These are phyloP conservation scores for Erodium texanum DNA, from an alignment of 441 rosid species.

Conservation along the genomic window DNA sequence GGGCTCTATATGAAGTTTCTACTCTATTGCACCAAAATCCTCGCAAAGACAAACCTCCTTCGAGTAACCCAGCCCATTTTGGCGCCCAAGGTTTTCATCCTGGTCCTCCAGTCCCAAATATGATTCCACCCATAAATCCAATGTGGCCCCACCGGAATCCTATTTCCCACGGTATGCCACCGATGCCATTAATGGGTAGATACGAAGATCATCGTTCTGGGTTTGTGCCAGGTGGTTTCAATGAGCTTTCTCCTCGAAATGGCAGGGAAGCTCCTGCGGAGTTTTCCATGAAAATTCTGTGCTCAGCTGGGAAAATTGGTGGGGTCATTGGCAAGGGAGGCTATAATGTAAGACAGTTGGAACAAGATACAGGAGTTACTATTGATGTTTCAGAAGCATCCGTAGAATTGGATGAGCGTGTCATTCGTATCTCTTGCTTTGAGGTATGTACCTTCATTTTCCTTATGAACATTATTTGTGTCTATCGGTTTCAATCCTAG, in stretches of 20 bases:
- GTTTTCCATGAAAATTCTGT: conserved; percentile 47
- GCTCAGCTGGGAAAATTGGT: conserved; percentile 44
- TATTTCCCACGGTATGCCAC: conserved; percentile 24
- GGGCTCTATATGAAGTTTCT: conserved; percentile 49
- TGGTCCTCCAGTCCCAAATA: conserved; percentile 24
- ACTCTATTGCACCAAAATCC: conserved; percentile 51
- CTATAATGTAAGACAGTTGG: conserved; percentile 37
- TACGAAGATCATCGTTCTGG: conserved; percentile 28
- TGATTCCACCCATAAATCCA: conserved; percentile 27
- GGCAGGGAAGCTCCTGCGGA: conserved; percentile 38
- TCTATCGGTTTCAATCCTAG: background rate
- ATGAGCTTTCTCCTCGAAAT: conserved; percentile 28
- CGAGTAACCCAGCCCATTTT: conserved; percentile 23
- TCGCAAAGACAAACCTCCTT: conserved; percentile 37
- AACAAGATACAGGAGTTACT: conserved; percentile 48
- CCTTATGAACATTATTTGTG: conserved; percentile 10
- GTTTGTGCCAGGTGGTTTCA: conserved; percentile 28
- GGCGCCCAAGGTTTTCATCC: conserved; percentile 29
- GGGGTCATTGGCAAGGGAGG: conserved; percentile 64
- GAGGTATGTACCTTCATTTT: conserved; percentile 8
- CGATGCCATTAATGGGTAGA: conserved; percentile 30
- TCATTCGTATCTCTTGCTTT: conserved; percentile 31
- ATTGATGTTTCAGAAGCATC: conserved; percentile 47
- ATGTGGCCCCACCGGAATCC: conserved; percentile 30
- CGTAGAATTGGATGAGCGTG: conserved; percentile 39